Conservation (phyloP, 2,329 filamentous ascomycete genomes). For the Monosporascus cannonballus region DNA sequence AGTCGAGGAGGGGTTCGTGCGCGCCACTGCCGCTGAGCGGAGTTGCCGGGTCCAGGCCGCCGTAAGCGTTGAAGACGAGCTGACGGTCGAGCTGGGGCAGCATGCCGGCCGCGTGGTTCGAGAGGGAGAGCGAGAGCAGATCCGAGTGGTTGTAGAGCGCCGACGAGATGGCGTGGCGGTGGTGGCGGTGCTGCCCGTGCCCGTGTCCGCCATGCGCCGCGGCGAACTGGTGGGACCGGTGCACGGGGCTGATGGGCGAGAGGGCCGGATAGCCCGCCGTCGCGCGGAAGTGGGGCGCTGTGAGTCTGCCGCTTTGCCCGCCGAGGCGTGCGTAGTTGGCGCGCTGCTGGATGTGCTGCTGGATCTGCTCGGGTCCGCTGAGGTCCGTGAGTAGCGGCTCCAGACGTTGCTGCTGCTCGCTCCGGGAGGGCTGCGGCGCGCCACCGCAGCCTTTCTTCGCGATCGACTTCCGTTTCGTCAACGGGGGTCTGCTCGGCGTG, state of each 20-base stretch:
- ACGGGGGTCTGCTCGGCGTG: constrained; percentile 16
- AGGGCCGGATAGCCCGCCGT: constrained; percentile 37
- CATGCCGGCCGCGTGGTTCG: constrained; percentile 42
- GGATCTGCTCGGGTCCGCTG: constrained; percentile 26
- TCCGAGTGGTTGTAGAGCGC: constrained; percentile 42
- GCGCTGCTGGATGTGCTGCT: constrained; percentile 29
- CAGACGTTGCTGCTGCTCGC: constrained; percentile 29
- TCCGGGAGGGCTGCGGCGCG: constrained; percentile 17
- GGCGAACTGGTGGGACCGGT: constrained; percentile 11
- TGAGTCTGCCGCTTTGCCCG: constrained; percentile 34
- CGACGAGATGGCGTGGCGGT: constrained; percentile 17
- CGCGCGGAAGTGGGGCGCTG: constrained; percentile 32
- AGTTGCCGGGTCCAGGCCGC: constrained; percentile 40
- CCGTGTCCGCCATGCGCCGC: constrained; percentile 11
- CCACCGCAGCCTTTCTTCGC: constrained; percentile 30
- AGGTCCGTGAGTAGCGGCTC: constrained; percentile 35
- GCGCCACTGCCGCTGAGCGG: constrained; percentile 21
- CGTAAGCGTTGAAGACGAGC: constrained; percentile 69
- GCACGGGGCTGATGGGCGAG: constrained; percentile 48
- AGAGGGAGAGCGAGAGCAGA: constrained; percentile 46
- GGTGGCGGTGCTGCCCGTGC: constrained; percentile 11
- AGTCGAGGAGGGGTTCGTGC: constrained; percentile 37
- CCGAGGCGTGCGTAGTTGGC: constrained; percentile 35
- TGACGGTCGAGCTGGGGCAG: constrained; percentile 69
- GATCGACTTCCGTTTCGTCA: constrained; percentile 32